Evolutionary conservation across 2,329 filamentous ascomycete genomes (phyloP), one percentile per base, ranked within the genome.

Genomic region (Fonsecaea pedrosoi): DNA sequence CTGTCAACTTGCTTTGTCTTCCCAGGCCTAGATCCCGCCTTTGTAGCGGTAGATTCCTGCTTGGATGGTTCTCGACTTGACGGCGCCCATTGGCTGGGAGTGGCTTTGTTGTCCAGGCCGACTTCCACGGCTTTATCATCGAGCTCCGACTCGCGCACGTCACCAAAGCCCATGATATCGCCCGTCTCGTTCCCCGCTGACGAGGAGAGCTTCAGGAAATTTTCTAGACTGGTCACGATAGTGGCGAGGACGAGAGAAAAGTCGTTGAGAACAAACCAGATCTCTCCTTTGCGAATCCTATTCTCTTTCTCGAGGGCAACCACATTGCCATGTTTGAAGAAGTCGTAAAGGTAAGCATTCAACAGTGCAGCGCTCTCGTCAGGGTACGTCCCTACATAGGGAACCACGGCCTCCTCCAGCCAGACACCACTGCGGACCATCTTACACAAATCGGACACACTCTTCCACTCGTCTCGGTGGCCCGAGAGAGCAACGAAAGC

Each of bases 251-350:
- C 45, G 12, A 50, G 45, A 10, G 45, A 50, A 21, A 50, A 50
- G 15, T 50, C 45, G 12, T 50, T 25, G 45, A 50, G 45, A 8
- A 50, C 45, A 50, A 50, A 50, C 45, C 45, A 50, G 18, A 50
- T 30, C 2, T 50, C 45, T 6, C 18, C 45, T 12, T 13, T 50
- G 10, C 45, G 45, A 25, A 50, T 13, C 4, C 45, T 9, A 5
- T 50, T 50, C 9, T 50, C 45, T 10, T 50, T 50, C 45, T 50
- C 45, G 45, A 50, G 45, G 15, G 45, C 45, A 12, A 30, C 45
- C 45, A 50, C 45, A 9, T 50, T 50, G 9, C 45, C 45, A 25
- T 50, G 45, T 50, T 50, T 50, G 45, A 50, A 50, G 45, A 50
- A 50, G 45, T 50, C 45, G 45, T 50, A 50, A 25, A 50, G 45